Conservation (phyloP, 2,329 filamentous ascomycete species). For the Alternaria longipes region DNA sequence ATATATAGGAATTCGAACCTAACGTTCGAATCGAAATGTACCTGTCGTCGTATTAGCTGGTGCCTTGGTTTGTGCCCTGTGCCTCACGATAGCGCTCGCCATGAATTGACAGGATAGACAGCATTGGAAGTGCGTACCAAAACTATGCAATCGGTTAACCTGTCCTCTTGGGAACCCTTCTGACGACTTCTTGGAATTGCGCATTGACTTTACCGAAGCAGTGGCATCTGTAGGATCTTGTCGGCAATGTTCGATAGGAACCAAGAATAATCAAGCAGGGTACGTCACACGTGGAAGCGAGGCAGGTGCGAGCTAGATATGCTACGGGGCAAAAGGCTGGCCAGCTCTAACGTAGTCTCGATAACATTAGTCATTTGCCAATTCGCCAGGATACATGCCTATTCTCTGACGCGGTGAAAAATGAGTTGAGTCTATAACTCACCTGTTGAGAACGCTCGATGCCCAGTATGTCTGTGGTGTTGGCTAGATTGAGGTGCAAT, state of each 20-base stretch:
- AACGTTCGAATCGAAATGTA: conserved; percentile 10
- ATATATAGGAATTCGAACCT: conserved; percentile 10
- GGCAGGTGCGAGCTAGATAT: conserved; percentile 6
- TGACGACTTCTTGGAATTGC: not conserved
- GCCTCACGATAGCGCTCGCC: not conserved
- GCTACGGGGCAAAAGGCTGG: conserved; percentile 2
- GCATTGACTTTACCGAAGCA: conserved; percentile 2
- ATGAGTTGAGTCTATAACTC: conserved; percentile 9
- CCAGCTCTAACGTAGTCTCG: conserved; percentile 4
- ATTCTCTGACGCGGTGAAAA: conserved; percentile 9
- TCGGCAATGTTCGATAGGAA: not conserved
- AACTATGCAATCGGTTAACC: not conserved
- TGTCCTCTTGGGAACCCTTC: not conserved
- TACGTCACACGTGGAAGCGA: conserved; percentile 4
- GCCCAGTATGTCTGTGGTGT: conserved; percentile 5
- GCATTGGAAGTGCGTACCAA: conserved; percentile 8
- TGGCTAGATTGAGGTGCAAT: conserved; percentile 6
- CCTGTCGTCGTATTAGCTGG: conserved; percentile 11
- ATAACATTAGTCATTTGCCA: conserved; percentile 16
- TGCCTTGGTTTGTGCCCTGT: conserved; percentile 2
- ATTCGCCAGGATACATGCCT: conserved; percentile 9
- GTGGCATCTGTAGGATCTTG: conserved; percentile 9
- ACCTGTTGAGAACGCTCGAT: conserved; percentile 8
- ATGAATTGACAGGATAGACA: not conserved
- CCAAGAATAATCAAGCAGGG: conserved; percentile 1